These are phyloP conservation scores for Penicillium sp. DNA, from an alignment of 2,329 filamentous ascomycete species.

Conservation along the genomic window DNA sequence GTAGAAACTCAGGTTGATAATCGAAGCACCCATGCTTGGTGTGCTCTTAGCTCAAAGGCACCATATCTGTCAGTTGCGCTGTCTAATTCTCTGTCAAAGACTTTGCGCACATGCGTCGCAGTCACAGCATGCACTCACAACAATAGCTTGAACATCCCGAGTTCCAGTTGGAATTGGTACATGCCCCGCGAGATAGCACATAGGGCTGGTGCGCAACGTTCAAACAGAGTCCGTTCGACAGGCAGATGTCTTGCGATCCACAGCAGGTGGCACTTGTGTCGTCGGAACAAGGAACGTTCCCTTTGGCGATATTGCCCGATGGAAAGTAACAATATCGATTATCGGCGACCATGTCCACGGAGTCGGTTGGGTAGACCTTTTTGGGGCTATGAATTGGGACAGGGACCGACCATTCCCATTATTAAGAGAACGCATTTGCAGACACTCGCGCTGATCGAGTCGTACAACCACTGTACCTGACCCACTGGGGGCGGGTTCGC, in stretches of 20 bases:
- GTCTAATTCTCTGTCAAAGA: background rate
- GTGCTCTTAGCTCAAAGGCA: background rate
- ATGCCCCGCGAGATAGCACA: slow-evolving; percentile 2
- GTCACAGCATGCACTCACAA: background rate
- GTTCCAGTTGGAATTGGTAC: slow-evolving; percentile 4
- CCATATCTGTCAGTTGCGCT: background rate
- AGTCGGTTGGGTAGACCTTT: background rate
- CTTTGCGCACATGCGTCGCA: background rate
- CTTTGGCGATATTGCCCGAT: background rate
- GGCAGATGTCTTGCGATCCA: slow-evolving; percentile 2
- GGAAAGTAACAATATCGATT: slow-evolving; percentile 7
- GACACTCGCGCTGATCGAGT: background rate
- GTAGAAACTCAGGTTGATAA: slow-evolving; percentile 4
- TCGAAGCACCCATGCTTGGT: slow-evolving; percentile 2
- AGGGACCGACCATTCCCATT: background rate
- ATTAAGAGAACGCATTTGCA: slow-evolving; percentile 5
- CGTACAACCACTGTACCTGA: background rate
- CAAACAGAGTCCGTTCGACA: slow-evolving; percentile 3
- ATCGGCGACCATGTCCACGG: background rate
- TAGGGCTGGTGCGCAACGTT: slow-evolving; percentile 3
- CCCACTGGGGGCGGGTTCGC: background rate
- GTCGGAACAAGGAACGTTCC: slow-evolving; percentile 4
- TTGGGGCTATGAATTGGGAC: background rate
- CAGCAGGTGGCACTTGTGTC: slow-evolving; percentile 6
- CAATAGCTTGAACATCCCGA: slow-evolving; percentile 3